Percentiles rank a stretch among this genome's conserved stretches.
Conservation (phyloP, 768 basidiomycete genomes). For the Leccinellum albellum region DNA sequence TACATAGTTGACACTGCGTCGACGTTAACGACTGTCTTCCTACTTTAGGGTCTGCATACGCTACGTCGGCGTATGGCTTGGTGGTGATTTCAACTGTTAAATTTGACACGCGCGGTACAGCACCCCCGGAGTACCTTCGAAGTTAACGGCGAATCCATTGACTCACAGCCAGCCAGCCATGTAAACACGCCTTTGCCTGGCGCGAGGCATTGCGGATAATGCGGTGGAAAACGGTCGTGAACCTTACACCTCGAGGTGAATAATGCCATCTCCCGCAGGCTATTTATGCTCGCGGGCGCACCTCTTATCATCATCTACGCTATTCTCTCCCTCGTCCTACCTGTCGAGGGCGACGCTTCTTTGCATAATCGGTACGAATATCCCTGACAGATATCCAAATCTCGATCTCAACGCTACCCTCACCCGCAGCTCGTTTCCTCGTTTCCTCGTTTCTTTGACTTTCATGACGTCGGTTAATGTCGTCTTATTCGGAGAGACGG, state of each 20-base stretch:
- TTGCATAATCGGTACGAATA: not conserved
- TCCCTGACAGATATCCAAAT: not conserved
- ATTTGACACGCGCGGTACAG: too few relatives aligned
- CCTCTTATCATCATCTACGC: not conserved
- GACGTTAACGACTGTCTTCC: too few relatives aligned
- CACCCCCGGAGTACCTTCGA: too few relatives aligned
- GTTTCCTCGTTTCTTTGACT: not conserved
- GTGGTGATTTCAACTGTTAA: too few relatives aligned
- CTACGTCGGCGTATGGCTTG: too few relatives aligned
- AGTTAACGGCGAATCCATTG: not conserved
- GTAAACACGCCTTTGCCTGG: not conserved
- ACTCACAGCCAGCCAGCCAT: not conserved
- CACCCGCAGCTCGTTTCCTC: not conserved
- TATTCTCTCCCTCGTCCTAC: not conserved
- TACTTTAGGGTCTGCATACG: too few relatives aligned
- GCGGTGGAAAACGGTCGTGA: not conserved
- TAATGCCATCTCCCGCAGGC: not conserved
- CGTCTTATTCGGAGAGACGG: slow-evolving; percentile 42
- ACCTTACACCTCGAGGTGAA: not conserved
- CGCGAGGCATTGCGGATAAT: not conserved
- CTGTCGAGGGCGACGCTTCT: not conserved
- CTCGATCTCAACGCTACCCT: not conserved
- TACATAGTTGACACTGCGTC: too few relatives aligned
- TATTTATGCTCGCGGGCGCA: not conserved
- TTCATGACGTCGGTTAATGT: slow-evolving; percentile 30